A percentile compares a stretch with the other conserved stretches of the same genome.
Evolutionary conservation across 2,329 filamentous ascomycete species (phyloP).

Genomic region (Domatiomyces catenatus): DNA sequence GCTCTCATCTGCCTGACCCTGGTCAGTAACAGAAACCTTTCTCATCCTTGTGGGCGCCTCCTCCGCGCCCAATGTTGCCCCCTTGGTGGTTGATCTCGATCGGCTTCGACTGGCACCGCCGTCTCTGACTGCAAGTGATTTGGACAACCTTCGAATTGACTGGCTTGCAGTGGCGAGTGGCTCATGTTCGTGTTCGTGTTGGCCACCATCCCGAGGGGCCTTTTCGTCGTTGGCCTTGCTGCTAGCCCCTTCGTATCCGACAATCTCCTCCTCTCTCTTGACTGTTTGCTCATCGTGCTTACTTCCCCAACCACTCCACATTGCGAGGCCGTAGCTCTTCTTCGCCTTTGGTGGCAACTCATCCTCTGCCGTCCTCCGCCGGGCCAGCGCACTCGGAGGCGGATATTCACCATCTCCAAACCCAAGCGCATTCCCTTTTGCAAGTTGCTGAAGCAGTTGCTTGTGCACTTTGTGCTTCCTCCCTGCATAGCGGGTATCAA

Average conservation of each 20-base stretch:
- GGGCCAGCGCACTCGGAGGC: constrained; percentile 69
- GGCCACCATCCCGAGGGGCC: not conserved
- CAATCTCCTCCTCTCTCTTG: constrained; percentile 16
- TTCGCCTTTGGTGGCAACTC: constrained; percentile 40
- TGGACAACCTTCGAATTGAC: not conserved
- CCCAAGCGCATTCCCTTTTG: constrained; percentile 48
- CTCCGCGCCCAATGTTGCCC: not conserved
- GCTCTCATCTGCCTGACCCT: constrained; percentile 11
- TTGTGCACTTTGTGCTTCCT: constrained; percentile 59
- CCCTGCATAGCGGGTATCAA: constrained; percentile 56
- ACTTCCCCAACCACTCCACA: constrained; percentile 80
- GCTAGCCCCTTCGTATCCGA: not conserved
- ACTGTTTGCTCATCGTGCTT: constrained; percentile 73
- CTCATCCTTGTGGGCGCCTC: not conserved
- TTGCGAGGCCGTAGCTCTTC: constrained; percentile 58
- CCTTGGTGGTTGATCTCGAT: not conserved
- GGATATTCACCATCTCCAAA: constrained; percentile 60
- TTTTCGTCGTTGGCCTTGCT: not conserved
- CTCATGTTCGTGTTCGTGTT: not conserved
- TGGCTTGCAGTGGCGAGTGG: not conserved
- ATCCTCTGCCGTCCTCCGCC: constrained; percentile 41
- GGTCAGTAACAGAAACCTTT: constrained; percentile 13
- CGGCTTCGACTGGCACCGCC: not conserved
- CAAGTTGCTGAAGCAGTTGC: constrained; percentile 56
- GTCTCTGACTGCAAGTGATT: not conserved